Conservation (phyloP, 2,329 filamentous ascomycete genomes). For the Chrysoporthe cubensis region DNA sequence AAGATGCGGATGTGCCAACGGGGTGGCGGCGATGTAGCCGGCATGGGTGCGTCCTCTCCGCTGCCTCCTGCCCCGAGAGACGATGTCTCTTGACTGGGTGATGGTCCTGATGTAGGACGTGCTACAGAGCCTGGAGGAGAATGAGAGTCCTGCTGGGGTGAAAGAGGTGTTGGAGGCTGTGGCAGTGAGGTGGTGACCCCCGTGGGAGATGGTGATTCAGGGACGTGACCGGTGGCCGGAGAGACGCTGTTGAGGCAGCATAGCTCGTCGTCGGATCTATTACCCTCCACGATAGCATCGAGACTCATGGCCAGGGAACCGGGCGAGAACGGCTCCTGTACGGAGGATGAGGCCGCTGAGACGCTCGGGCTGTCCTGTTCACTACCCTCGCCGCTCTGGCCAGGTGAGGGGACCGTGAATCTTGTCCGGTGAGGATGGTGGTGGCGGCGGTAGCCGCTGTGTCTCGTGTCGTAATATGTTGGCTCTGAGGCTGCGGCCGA, state of each 20-base stretch:
- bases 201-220: neutral
- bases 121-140: neutral
- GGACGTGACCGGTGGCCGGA: neutral
- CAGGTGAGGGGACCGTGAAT: neutral
- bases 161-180: neutral
- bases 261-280: slow-evolving; percentile 7
- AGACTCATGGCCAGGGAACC: slow-evolving; percentile 22
- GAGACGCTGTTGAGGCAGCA: slow-evolving; percentile 15
- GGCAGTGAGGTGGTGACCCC: neutral
- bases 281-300: slow-evolving; percentile 20
- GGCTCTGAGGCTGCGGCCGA: neutral
- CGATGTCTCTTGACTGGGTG: neutral
- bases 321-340: slow-evolving; percentile 26
- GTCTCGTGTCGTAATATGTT: neutral
- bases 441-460: neutral
- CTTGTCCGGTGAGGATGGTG: neutral
- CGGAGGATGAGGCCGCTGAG: slow-evolving; percentile 8
- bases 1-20: slow-evolving; percentile 19
- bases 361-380: slow-evolving; percentile 5
- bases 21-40: neutral
- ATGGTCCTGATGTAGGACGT: neutral
- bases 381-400: neutral
- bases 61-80: neutral
- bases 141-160: no score
- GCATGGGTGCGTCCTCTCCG: neutral